These are phyloP conservation scores for Rossbeevera mucosa DNA, from an alignment of 768 basidiomycete species.

Conservation along the genomic window DNA sequence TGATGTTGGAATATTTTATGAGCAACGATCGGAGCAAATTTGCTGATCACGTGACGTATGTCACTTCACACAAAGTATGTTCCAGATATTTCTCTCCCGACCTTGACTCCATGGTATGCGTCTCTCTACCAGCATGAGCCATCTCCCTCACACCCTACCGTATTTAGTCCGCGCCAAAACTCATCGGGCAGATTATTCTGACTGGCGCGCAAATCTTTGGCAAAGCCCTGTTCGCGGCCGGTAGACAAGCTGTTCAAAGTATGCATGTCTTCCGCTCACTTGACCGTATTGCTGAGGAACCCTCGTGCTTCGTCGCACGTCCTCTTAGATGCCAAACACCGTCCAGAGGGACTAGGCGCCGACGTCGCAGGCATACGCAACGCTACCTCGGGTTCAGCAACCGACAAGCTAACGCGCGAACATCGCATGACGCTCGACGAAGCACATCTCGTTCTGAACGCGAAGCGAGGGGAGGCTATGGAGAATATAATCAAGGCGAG, in stretches of 20 bases:
- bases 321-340: conserved; percentile 71
- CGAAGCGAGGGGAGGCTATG: conserved; percentile 65
- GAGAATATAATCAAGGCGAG: conserved; percentile 72
- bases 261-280: conserved; percentile 25
- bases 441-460: conserved; percentile 88
- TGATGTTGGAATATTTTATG: not conserved
- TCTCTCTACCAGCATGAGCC: not conserved
- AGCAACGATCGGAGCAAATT: conserved; percentile 1
- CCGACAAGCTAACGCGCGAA: conserved; percentile 78
- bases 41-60: conserved; percentile 18
- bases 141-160: not conserved
- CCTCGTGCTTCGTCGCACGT: not conserved
- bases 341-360: conserved; percentile 64
- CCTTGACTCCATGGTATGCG: conserved; percentile 21
- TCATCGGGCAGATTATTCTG: conserved; percentile 73
- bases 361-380: conserved; percentile 72
- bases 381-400: conserved; percentile 68
- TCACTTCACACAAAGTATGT: not conserved
- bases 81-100: not conserved
- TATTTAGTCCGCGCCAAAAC: conserved; percentile 69
- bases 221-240: conserved; percentile 87
- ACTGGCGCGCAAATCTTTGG: conserved; percentile 80
- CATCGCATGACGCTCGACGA: conserved; percentile 95
- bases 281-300: not conserved
- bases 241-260: conserved; percentile 92